Conservation (phyloP, 805 yeast species). For the Suhomyces vadensis region DNA sequence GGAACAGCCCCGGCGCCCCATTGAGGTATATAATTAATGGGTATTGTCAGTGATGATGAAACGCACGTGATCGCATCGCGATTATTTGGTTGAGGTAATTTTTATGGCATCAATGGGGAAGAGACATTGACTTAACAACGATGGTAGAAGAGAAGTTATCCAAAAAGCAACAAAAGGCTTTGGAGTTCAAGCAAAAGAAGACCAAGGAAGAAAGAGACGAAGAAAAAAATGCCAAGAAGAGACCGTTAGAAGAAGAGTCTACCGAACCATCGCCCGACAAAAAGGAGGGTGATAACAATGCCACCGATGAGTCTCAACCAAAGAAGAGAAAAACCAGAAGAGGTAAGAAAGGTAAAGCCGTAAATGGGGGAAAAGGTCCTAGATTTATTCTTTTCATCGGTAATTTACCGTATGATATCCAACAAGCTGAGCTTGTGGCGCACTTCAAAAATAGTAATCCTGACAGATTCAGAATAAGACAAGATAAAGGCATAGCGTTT, state of each 20-base stretch:
- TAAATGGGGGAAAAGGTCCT: conserved; percentile 49
- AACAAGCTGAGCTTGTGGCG: conserved; percentile 57
- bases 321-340: conserved; percentile 77
- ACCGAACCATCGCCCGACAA: conserved; percentile 12
- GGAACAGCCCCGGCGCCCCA: conserved; percentile 1
- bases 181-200: conserved; percentile 51
- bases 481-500: conserved; percentile 89
- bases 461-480: conserved; percentile 72
- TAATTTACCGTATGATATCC: conserved; percentile 74
- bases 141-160: conserved; percentile 45
- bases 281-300: conserved; percentile 15
- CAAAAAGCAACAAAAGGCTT: conserved; percentile 66
- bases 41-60: not conserved
- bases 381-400: conserved; percentile 88
- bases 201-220: conserved; percentile 42
- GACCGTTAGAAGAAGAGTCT: conserved; percentile 13
- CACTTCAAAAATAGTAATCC: conserved; percentile 80
- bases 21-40: not conserved
- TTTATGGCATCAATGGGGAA: not conserved
- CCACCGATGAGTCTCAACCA: conserved; percentile 32
- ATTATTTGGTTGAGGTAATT: conserved; percentile 3
- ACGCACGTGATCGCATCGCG: conserved; percentile 1
- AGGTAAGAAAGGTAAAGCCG: conserved; percentile 71
- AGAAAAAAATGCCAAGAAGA: conserved; percentile 26
- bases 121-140: not conserved